Percentiles rank a stretch among this genome's conserved stretches.
Evolutionary conservation across 352 stramenopile genomes (phyloP).

Genomic region (Pythium phragmitis): DNA sequence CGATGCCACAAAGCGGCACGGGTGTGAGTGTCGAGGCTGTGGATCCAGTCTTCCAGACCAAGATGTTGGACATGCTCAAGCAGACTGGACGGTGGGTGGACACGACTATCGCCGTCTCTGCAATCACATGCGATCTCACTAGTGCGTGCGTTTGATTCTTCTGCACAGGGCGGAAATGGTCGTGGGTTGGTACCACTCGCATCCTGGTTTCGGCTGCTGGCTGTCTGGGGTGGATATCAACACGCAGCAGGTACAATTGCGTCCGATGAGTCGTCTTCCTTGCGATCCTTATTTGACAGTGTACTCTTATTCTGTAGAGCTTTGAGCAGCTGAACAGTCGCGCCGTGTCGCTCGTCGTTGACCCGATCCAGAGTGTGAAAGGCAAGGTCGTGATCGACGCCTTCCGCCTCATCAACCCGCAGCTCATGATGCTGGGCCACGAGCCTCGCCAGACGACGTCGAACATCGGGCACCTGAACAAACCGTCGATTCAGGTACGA

Average conservation of each 20-base stretch:
- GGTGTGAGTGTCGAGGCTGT: conserved; percentile 97
- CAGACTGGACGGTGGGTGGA: conserved; percentile 92
- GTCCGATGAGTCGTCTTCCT: background rate
- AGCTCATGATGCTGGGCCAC: conserved; percentile 98
- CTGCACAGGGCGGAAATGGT: conserved; percentile 87
- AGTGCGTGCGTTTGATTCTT: background rate
- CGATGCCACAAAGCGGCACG: conserved; percentile 98
- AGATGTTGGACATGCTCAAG: conserved; percentile 99
- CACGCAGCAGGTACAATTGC: conserved; percentile 88
- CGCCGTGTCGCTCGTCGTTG: conserved; percentile 98
- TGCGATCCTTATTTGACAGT: background rate
- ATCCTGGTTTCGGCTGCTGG: conserved; percentile 99
- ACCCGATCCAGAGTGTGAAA: conserved; percentile 99
- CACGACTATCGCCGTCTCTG: background rate
- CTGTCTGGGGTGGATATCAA: conserved; percentile 99
- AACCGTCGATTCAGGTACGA: conserved; percentile 95
- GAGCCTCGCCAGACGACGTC: conserved; percentile 98
- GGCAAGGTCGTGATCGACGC: conserved; percentile 99
- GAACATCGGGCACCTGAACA: conserved; percentile 99
- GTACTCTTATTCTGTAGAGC: conserved; percentile 40
- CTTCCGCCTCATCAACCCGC: conserved; percentile 98
- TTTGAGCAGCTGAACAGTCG: conserved; percentile 98
- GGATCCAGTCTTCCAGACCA: conserved; percentile 99
- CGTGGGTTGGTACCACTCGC: conserved; percentile 99
- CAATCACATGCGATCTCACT: background rate